These are phyloP conservation scores for Colletotrichum euphorbiae DNA, from an alignment of 2,329 filamentous ascomycete species.

Conservation along the genomic window DNA sequence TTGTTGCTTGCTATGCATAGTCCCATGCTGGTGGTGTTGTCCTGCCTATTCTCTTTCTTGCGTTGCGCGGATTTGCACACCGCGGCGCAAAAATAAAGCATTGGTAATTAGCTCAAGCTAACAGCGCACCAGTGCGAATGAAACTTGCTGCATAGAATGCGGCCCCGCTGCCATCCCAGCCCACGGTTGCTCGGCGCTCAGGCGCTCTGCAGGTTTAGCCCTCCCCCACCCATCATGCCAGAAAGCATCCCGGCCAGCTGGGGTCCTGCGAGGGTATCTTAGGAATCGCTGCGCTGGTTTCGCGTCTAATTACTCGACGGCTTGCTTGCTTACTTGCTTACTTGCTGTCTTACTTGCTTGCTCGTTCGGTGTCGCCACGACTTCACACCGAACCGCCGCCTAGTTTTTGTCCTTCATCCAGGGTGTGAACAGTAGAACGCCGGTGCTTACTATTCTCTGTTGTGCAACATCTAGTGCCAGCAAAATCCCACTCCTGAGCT, in stretches of 20 bases:
- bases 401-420: neutral
- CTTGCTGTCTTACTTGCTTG: no score
- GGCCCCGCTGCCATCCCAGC: slow-evolving; percentile 30
- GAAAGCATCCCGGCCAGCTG: neutral
- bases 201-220: slow-evolving; percentile 1
- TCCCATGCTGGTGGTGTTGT: no score
- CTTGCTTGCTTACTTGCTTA: no score
- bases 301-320: no score
- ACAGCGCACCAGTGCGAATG: neutral
- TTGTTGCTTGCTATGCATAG: no score
- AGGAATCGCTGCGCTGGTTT: neutral
- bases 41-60: no score
- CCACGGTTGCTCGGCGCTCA: slow-evolving; percentile 15
- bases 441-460: no score
- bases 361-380: neutral
- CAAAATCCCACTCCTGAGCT: no score
- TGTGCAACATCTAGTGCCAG: no score
- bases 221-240: neutral
- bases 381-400: neutral
- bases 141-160: slow-evolving; percentile 4
- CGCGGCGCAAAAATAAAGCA: neutral
- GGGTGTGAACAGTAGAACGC: no score
- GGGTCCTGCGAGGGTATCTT: slow-evolving; percentile 17
- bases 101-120: no score
- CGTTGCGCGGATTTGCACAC: no score